These are phyloP conservation scores for Nannochloropsis oceanica DNA, from an alignment of 108 stramenopile species.

Conservation along the genomic window DNA sequence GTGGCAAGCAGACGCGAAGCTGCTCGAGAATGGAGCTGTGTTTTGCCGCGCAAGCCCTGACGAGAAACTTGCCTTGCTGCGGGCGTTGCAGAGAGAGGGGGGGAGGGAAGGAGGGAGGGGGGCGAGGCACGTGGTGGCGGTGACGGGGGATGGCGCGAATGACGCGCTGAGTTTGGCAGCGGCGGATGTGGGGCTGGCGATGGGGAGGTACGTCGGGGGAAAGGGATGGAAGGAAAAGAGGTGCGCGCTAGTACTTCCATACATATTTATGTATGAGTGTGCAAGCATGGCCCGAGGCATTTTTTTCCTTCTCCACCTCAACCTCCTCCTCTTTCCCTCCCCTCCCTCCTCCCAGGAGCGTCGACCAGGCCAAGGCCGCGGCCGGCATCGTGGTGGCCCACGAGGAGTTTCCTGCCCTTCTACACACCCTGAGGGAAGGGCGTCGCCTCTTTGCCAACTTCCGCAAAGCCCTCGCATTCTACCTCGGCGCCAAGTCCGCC, in stretches of 20 bases:
- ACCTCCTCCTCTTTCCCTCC: not conserved
- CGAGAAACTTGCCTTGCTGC: not conserved
- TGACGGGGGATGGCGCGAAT: constrained; percentile 99
- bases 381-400: not conserved
- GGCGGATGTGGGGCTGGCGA: constrained; percentile 97
- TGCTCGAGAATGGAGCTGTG: not conserved
- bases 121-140: constrained; percentile 60
- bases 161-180: constrained; percentile 90
- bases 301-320: not conserved
- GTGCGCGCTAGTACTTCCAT: too few species aligned
- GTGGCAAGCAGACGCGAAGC: not conserved
- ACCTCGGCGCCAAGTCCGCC: constrained; percentile 5
- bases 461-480: constrained; percentile 46
- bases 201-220: constrained; percentile 81
- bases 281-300: not conserved
- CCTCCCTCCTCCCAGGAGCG: not conserved
- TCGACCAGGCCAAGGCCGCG: not conserved
- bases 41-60: not conserved
- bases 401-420: constrained; percentile 28
- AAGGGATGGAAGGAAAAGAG: constrained; percentile 49
- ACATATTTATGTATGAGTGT: constrained; percentile 4
- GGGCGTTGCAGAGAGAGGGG: not conserved
- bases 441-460: constrained; percentile 47
- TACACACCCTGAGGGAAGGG: constrained; percentile 39
- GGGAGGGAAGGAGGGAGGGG: not conserved